A percentile compares a stretch with the other conserved stretches of the same genome.
Evolutionary conservation across 2,329 filamentous ascomycete genomes (phyloP).

Genomic region (Fusarium sp.): DNA sequence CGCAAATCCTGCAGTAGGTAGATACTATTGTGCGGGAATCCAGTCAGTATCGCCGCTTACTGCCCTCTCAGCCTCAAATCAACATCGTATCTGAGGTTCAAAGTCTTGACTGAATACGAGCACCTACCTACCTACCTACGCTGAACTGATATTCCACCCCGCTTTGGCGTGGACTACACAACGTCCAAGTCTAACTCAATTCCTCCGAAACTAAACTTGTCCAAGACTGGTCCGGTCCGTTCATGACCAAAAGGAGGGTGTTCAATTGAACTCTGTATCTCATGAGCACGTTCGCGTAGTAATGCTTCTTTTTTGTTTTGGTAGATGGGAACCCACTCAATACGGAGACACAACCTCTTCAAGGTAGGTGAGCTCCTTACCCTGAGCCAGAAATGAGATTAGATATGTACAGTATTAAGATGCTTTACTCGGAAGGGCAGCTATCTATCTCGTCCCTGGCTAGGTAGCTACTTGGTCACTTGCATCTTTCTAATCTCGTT

Average conservation of each 20-base stretch:
- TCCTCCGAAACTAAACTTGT: slow-evolving; percentile 18
- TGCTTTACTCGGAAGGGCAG: slow-evolving; percentile 18
- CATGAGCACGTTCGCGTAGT: slow-evolving; percentile 6
- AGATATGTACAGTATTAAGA: not conserved
- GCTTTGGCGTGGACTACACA: slow-evolving; percentile 16
- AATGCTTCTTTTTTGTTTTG: slow-evolving; percentile 12
- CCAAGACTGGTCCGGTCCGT: slow-evolving; percentile 5
- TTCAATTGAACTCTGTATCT: slow-evolving; percentile 28
- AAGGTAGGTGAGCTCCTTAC: slow-evolving; percentile 10
- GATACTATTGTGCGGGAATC: not conserved
- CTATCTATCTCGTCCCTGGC: slow-evolving; percentile 1
- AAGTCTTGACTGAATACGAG: slow-evolving; percentile 34
- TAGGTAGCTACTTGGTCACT: not conserved
- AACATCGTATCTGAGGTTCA: slow-evolving; percentile 21
- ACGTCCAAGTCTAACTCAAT: slow-evolving; percentile 16
- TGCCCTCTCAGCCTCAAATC: slow-evolving; percentile 18
- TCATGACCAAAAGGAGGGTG: slow-evolving; percentile 37
- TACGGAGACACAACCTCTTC: slow-evolving; percentile 33
- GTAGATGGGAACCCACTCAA: slow-evolving; percentile 20
- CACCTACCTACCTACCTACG: not conserved
- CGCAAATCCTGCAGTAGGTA: not conserved
- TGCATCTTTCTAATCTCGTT: slow-evolving; percentile 6
- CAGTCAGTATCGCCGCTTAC: not conserved
- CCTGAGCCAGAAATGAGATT: slow-evolving; percentile 16
- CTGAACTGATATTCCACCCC: slow-evolving; percentile 29